Conservation (phyloP, 108 stramenopile species). For the Conticribra guillardii region DNA sequence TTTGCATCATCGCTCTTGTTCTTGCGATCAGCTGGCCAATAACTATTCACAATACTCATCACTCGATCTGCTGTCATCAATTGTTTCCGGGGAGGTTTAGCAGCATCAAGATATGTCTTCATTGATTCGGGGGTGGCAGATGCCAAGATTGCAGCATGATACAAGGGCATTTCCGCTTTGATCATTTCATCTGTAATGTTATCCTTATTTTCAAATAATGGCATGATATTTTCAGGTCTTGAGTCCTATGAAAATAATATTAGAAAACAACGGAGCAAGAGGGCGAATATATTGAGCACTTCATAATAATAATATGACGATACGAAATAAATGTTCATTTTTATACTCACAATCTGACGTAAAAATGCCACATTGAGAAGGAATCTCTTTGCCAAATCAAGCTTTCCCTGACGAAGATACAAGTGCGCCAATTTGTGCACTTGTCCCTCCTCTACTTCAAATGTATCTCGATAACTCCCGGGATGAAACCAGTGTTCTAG, state of each 20-base stretch:
- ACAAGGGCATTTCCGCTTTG: constrained; percentile 28
- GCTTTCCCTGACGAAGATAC: constrained; percentile 16
- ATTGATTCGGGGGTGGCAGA: constrained; percentile 14
- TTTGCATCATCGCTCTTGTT: constrained; percentile 9
- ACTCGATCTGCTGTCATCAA: constrained; percentile 21
- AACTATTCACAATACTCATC: constrained; percentile 3
- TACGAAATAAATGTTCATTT: background rate
- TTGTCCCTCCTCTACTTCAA: constrained; percentile 9
- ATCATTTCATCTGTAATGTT: background rate
- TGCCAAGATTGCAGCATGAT: constrained; percentile 31
- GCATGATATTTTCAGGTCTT: constrained; percentile 21
- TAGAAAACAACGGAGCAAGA: background rate
- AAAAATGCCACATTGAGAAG: constrained; percentile 27
- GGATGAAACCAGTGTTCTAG: background rate
- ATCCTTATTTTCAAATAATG: background rate
- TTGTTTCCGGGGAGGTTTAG: constrained; percentile 18
- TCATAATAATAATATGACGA: background rate
- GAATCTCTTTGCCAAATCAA: constrained; percentile 21
- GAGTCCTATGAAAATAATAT: constrained; percentile 17
- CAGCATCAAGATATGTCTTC: constrained; percentile 20
- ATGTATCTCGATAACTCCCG: background rate
- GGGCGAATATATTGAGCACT: background rate
- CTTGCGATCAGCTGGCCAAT: background rate
- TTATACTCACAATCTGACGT: constrained; percentile 27
- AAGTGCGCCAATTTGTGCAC: constrained; percentile 31